Evolutionary conservation across 805 yeast genomes (phyloP), one percentile per base, ranked within the genome.

Genomic region (Phaffomyces antillensis): DNA sequence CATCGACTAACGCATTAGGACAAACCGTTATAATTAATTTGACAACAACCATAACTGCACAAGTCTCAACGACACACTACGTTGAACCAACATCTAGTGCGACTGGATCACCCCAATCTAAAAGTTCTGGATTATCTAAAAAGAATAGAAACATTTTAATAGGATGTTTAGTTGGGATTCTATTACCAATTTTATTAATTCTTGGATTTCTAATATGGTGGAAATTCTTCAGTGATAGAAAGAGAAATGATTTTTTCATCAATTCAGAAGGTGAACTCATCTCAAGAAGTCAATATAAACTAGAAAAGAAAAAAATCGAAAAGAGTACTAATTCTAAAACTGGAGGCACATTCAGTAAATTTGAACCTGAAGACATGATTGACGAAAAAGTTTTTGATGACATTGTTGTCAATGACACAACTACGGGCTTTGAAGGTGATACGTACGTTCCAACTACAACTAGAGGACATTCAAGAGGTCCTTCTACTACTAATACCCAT

Each of bases 111-210:
- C 10, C 12, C 8, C 30, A 38, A 6, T 38, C 40, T 2, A 13
- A 24, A 6, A 28, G 35, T 38, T 24, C 34, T 2, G 81, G 81
- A 0, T 59, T 79, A 5, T 70, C 80, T 1, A 55, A 64, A n/a
- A 49, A 55, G 24, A 63, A 75, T 49, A 70, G 74, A 43, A 71
- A 72, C 44, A 72, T 82, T 31, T 77, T 81, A 13, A 74, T 81
- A 42, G 89, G 89, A 39, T 79, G 80, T 42, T 81, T 77, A 31
- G 81, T 83, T 5, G 89, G 87, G 40, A 70, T 83, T 13, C 87
- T 86, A 43, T 77, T 83, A 2, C 84, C 89, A 5, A 40, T 77
- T 1, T 58, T 79, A 3, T 24, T 58, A 1, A 47, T 49, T 0
- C 32, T 59, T 6, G 26, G 40, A 0, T 24, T 48, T 23, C 37